Evolutionary conservation across 164 flowering plant species (phyloP), one percentile per base, ranked within the genome.

Genomic region (Tinospora cordifolia): DNA sequence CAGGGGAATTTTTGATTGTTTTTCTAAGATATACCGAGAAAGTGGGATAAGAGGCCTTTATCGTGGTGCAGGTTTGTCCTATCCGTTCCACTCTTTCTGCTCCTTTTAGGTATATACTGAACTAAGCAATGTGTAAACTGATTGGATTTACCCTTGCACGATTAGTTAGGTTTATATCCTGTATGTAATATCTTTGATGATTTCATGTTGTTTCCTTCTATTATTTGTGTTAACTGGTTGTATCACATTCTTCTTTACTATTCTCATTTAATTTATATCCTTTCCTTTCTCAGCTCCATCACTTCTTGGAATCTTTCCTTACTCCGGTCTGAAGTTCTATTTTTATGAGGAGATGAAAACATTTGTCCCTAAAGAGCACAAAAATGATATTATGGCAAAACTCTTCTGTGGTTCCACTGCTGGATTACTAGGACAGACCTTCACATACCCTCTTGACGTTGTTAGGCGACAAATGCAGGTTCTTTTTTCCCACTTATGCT

Each of bases 401-500:
- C 86, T 95, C n/a, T 81, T 78, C 1, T 95, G 97, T 78, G 99
- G 99, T 68, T 92, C 99, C 3, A 71, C 87, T 71, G 99, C 99
- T 13, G 99, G 99, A 59, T 76, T 95, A 72, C 73, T 95, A 71
- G 97, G 98, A 24, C 98, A 95, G 76, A 95, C 99, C 62, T 81
- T 95, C 79, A 95, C 98, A 24, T 95, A 95, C 76, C 99, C 99
- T 25, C 93, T 95, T 64, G 98, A 95, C 73, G 99, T 95, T 69
- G 99, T 95, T 47, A 85, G 99, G 78, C 82, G 98, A 68, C 99
- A 95, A 84, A 95, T 95, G 99, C 99, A 95, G 98, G 98, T 90
- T 77, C 66, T 14, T 47, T 67, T 12, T 39, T 40, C 64, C 36
- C 58, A 62, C 65, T 51, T 38, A 27, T 22, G 26, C 34, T 65